Base-by-base conservation (phyloP, 352 stramenopile species). In the Globisporangium cederbergense region DNA sequence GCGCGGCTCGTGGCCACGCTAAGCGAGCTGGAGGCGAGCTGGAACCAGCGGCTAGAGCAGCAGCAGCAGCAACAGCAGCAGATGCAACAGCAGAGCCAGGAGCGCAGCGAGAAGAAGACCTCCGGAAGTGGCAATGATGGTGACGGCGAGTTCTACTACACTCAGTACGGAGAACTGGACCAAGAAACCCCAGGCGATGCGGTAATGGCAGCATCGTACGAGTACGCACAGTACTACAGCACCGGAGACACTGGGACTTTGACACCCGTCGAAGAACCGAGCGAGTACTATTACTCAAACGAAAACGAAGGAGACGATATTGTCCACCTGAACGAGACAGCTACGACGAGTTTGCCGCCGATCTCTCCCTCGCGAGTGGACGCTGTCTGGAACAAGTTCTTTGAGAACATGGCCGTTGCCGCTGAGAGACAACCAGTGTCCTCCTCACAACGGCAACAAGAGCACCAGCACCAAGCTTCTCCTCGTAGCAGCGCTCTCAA, bases 321-420 rank as follows among this genome's bases (percentile, higher is more conserved):
- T 4, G 52, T 14, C 8, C 46, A 38, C 14, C 2, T 64, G 18
- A 4, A 52, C 7, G 46, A 51, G 5, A 52, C 53, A 40, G 25
- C 28, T 57, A 40, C 11, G 13, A 10, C 34, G 45, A 57, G 4
- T 14, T 52, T 47, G 3, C 60, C 64, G 2, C 52, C 57, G 0
- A 62, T 81, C 46, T 79, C 79, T 63, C 74, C 79, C 0, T 58
- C 73, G 2, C 71, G 81, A 3, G 79, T 91, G 7, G 78, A 74
- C 59, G 85, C 81, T 25, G 78, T 93, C 20, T 93, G 82, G 85
- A 90, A 85, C 58, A 73, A 72, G 18, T 93, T 93, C 58, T 93
- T 91, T 66, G 78, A 86, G 47, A 93, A 93, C 32, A 67, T 89
- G 59, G 77, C 57, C 13, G 55, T 54, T 4, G 42, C 47, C 11